Conservation (phyloP, 202 grass and related monocot species). For the Bolboschoenoplectus hybrid region DNA sequence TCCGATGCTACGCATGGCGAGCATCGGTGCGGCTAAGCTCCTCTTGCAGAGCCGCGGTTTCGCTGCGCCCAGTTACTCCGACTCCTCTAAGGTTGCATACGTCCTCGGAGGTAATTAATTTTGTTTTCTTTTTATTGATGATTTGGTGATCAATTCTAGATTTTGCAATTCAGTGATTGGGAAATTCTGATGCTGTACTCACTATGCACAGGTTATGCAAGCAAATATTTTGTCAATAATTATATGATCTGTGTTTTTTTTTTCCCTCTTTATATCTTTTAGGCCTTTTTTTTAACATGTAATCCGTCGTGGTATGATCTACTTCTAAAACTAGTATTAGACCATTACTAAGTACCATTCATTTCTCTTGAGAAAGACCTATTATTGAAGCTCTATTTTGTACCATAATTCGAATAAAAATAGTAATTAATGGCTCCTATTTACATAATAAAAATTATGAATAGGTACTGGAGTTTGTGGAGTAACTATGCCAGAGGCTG, state of each 20-base stretch:
- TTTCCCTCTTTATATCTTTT: background rate
- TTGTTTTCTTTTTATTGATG: background rate
- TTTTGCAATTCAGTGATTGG: background rate
- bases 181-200: background rate
- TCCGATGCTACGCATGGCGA: slow-evolving; percentile 69
- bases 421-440: background rate
- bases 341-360: too few relatives aligned
- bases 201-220: background rate
- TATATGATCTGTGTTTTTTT: background rate
- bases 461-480: slow-evolving; percentile 63
- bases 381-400: background rate
- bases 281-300: too few relatives aligned
- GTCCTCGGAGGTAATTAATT: slow-evolving; percentile 65
- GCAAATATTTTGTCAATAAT: background rate
- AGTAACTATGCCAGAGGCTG: slow-evolving; percentile 57
- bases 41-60: slow-evolving; percentile 51
- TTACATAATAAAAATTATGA: background rate
- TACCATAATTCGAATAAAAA: background rate
- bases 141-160: background rate
- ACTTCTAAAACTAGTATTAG: background rate
- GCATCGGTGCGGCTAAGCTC: slow-evolving; percentile 78
- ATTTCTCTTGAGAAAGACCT: too few relatives aligned
- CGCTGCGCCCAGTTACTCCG: slow-evolving; percentile 77
- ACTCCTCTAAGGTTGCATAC: slow-evolving; percentile 90
- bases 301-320: too few relatives aligned